A percentile compares a stretch with the other conserved stretches of the same genome.
phyloP scores from a whole-genome alignment of 202 grass and related monocot species.

The Setaria italica region DNA sequence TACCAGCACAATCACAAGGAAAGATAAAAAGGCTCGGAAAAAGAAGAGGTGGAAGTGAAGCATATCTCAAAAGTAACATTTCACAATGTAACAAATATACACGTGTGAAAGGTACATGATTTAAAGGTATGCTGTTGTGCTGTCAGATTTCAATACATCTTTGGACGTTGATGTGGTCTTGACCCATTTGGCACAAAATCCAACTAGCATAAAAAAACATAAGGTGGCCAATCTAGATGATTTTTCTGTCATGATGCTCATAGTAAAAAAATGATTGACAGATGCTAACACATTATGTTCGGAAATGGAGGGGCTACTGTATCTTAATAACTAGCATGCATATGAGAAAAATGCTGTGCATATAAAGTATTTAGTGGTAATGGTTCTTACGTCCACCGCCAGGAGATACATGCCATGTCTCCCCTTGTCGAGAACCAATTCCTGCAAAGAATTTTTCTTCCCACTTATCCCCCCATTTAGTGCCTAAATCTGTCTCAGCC shows the following conservation, averaged over 20 bases:
- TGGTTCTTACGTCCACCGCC: conserved; percentile 69
- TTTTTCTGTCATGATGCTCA: neutral
- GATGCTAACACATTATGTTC: neutral
- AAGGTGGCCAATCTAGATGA: neutral
- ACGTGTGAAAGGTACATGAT: neutral
- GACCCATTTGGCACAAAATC: neutral
- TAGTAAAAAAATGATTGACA: neutral
- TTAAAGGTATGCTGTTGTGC: neutral
- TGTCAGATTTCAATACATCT: neutral
- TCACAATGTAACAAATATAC: neutral
- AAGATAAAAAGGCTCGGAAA: conserved; percentile 7
- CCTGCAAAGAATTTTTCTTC: conserved; percentile 95
- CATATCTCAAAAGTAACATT: conserved; percentile 15
- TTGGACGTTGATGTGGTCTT: neutral
- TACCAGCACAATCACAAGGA: neutral
- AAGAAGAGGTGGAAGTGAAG: neutral
- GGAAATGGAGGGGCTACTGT: neutral
- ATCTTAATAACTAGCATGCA: conserved; percentile 30
- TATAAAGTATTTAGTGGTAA: conserved; percentile 20
- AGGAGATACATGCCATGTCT: conserved; percentile 97
- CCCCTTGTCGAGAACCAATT: conserved; percentile 97
- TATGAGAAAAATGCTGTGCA: neutral
- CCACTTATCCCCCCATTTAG: conserved; percentile 99
- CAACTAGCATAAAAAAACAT: neutral
- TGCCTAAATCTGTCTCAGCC: conserved; percentile 93